Base-by-base conservation (phyloP, 2,329 filamentous ascomycete genomes). In the Alternaria tenuissima region DNA sequence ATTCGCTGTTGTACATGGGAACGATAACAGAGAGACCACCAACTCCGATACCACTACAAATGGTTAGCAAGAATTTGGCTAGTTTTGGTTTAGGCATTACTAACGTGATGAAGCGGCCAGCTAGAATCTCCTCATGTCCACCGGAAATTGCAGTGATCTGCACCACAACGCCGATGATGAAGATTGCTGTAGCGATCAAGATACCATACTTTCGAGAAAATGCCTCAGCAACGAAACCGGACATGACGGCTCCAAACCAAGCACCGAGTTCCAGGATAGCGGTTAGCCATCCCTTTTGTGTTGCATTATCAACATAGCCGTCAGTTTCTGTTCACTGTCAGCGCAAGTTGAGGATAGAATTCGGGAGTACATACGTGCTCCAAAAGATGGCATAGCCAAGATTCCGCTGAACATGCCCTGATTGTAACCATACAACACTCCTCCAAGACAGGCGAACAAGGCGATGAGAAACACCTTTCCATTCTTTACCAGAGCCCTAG, bases 401-500 rank as follows among this genome's bases (percentile, higher is more conserved):
- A 93, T 86, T 24, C 90, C 90, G n/a, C 87, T 87, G 78, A 92
- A 91, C 78, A 92, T 89, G 67, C 90, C 91, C 59, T 92, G 89
- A 72, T 93, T 92, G 79, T 92, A 93, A 20, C 91, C 89, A 74
- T 91, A 88, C 28, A 86, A 79, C 20, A 85, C 73, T 53, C 84
- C 84, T 68, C 83, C 83, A 32, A 86, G 73, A 61, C 81, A 84
- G 6, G 82, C 81, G 60, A 87, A 87, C 54, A 84, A 80, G 9
- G 84, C 83, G 68, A 87, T 86, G 9, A 81, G 80, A 59, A 85
- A 85, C 24, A 86, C 85, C 63, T 83, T 85, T 59, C 81, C 73
- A 68, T 86, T 87, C 65, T 81, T 81, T 36, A 86, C 38, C 41
- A 87, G 70, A 11, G 84, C 84, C 63, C 75, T 68, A n/a, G 81